These are phyloP conservation scores for Tylopilus sp. DNA, from an alignment of 768 basidiomycete genomes.

Conservation along the genomic window DNA sequence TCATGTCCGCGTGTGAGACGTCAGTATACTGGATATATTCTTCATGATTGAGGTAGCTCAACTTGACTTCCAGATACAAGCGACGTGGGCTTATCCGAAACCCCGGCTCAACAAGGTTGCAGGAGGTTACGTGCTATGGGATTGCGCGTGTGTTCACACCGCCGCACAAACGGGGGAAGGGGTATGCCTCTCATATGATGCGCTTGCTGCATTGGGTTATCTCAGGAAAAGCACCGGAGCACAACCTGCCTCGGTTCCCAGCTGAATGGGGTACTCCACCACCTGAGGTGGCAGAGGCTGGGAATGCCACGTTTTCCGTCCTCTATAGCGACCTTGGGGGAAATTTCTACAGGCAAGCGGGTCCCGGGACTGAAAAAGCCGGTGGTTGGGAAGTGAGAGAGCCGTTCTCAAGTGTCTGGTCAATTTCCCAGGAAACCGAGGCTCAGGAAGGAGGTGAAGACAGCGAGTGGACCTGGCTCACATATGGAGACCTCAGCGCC, in stretches of 20 bases:
- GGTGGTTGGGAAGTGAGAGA: no score
- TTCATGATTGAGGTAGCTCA: background rate
- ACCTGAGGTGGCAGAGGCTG: conserved; percentile 28
- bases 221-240: conserved; percentile 30
- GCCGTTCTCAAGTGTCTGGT: conserved; percentile 41
- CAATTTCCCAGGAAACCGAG: conserved; percentile 20
- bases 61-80: conserved; percentile 28
- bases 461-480: conserved; percentile 30
- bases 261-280: conserved; percentile 44
- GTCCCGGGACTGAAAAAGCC: no score
- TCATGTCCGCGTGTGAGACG: conserved; percentile 60
- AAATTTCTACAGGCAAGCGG: conserved; percentile 12
- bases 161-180: conserved; percentile 43
- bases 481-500: conserved; percentile 31
- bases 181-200: conserved; percentile 67
- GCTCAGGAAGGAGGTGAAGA: background rate
- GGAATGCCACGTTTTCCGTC: conserved; percentile 44
- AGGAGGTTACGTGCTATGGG: conserved; percentile 44
- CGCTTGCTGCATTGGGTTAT: conserved; percentile 56
- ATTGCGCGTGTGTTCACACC: conserved; percentile 60
- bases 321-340: conserved; percentile 54
- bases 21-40: background rate
- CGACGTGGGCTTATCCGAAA: conserved; percentile 32
- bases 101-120: conserved; percentile 17
- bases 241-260: conserved; percentile 36